Conservation (phyloP, 2,329 filamentous ascomycete genomes). For the Hymenoscyphus linearis region DNA sequence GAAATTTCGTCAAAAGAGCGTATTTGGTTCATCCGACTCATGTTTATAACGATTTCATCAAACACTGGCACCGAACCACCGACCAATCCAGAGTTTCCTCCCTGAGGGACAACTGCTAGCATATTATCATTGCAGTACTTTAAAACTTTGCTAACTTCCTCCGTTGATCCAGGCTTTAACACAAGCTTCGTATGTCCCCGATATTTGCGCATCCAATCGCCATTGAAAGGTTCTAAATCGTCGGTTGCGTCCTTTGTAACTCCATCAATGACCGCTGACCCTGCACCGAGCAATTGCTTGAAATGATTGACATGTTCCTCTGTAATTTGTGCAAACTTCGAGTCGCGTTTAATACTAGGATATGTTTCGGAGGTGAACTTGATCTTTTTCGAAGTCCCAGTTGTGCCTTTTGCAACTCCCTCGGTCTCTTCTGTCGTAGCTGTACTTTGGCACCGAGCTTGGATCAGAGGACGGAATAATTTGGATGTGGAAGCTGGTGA, state of each 20-base stretch:
- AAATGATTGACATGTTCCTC: constrained; percentile 79
- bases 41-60: constrained; percentile 93
- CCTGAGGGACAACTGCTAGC: constrained; percentile 92
- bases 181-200: constrained; percentile 84
- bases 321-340: constrained; percentile 68
- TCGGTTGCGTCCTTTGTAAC: constrained; percentile 67
- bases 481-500: constrained; percentile 11
- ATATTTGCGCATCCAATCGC: constrained; percentile 99
- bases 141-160: constrained; percentile 85
- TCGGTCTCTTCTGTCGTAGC: constrained; percentile 27
- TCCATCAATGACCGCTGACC: constrained; percentile 79
- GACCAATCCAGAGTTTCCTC: constrained; percentile 93
- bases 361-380: constrained; percentile 85
- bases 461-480: constrained; percentile 20
- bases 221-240: constrained; percentile 88
- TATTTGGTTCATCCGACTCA: constrained; percentile 85
- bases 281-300: constrained; percentile 70
- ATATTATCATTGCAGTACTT: constrained; percentile 92
- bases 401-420: constrained; percentile 25
- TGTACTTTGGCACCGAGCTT: constrained; percentile 29
- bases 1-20: constrained; percentile 90
- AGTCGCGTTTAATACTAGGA: constrained; percentile 74
- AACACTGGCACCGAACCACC: constrained; percentile 95
- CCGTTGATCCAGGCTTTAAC: constrained; percentile 75
- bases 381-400: constrained; percentile 39